Base-by-base conservation (phyloP, 2,329 filamentous ascomycete genomes). In the Monilinia polystroma region DNA sequence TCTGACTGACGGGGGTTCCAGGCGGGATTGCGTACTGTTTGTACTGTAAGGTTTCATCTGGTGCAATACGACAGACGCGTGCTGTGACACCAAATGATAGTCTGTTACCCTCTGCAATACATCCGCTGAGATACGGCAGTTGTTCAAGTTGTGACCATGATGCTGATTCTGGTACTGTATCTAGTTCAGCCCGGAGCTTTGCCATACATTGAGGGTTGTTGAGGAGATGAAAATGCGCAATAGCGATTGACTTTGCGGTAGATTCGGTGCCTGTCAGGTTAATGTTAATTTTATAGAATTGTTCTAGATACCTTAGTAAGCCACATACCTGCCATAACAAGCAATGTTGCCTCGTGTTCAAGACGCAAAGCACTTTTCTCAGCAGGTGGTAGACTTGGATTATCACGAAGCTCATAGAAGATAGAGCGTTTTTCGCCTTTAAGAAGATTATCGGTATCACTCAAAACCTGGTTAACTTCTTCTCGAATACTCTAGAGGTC, bases 291-390 rank as follows among this genome's bases (percentile, higher is more conserved):
- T n/a, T 2, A 11, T 8, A 7, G 8, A 43, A 11, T 20, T 8
- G 8, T n/a, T 23, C 18, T 29, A 29, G 6, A 3, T 16, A 26
- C 4, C 49, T 4, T 14, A 4, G 12, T 0, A 2, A 35, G 35
- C 20, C 20, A 26, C 54, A 38, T 56, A 35, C 77, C 79, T 2
- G 78, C 79, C 1, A 68, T 64, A 29, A 71, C 73, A 12, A 77
- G 73, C 0, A 79, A 52, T 0, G 72, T 68, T 18, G 71, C 74
- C 32, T 80, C 78, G 3, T 74, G 70, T 4, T 70, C 69, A 4
- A 80, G 70, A 1, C 78, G 73, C 2, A 64, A 47, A 0, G 73
- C 26, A 0, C 72, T 69, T 67, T 78, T 79, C 51, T 80, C 78
- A 3, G 67, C n/a, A 5, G 66, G 57, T 67, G 66, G 62, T 32